Evolutionary conservation across 805 yeast species (phyloP).

Genomic region (Pichia manshurica): DNA sequence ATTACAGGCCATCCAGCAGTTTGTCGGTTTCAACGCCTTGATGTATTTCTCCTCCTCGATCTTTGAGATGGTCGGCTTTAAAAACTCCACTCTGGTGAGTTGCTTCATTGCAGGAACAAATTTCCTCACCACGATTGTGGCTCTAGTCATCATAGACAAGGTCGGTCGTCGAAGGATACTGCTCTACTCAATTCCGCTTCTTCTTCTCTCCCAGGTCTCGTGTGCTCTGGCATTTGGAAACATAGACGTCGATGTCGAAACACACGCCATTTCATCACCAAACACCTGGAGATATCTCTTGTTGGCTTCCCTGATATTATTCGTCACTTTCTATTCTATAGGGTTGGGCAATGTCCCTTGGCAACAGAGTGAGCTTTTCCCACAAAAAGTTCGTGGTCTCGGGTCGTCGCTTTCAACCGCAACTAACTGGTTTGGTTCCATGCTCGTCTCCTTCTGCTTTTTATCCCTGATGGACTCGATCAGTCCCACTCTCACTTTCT

Average conservation of each 20-base stretch:
- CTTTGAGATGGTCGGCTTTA: slow-evolving; percentile 47
- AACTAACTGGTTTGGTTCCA: slow-evolving; percentile 48
- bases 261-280: slow-evolving; percentile 10
- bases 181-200: slow-evolving; percentile 41
- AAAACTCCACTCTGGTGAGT: slow-evolving; percentile 48
- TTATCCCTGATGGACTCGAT: slow-evolving; percentile 47
- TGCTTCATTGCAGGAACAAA: slow-evolving; percentile 52
- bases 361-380: slow-evolving; percentile 54
- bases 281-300: slow-evolving; percentile 40
- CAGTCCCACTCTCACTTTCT: slow-evolving; percentile 48
- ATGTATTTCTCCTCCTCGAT: slow-evolving; percentile 54
- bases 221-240: slow-evolving; percentile 49
- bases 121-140: slow-evolving; percentile 45
- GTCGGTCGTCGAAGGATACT: slow-evolving; percentile 49
- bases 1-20: slow-evolving; percentile 51
- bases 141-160: slow-evolving; percentile 43
- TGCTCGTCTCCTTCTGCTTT: slow-evolving; percentile 46
- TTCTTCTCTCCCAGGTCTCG: slow-evolving; percentile 39
- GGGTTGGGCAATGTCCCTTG: slow-evolving; percentile 55
- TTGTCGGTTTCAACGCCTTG: slow-evolving; percentile 52
- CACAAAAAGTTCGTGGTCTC: slow-evolving; percentile 48
- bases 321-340: slow-evolving; percentile 47
- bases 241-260: slow-evolving; percentile 33
- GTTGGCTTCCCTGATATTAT: slow-evolving; percentile 42
- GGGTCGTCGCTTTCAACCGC: slow-evolving; percentile 37